Percentiles rank a stretch among this genome's conserved stretches.
phyloP scores from a whole-genome alignment of 768 basidiomycete species.

The Pleurotus tuoliensis region DNA sequence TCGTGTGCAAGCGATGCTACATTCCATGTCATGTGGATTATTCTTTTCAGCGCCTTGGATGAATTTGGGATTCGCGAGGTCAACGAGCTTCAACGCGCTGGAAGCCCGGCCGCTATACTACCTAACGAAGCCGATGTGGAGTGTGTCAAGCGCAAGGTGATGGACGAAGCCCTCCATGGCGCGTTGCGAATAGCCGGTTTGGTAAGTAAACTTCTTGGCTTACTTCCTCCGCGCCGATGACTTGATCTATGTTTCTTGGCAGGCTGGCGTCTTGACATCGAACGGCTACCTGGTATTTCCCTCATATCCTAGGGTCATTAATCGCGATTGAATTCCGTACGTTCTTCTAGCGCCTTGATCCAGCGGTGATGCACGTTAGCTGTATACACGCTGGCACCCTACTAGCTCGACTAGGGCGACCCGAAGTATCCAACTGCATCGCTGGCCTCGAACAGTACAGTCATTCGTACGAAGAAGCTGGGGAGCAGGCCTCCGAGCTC shows the following conservation, averaged over 20 bases:
- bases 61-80: slow-evolving; percentile 81
- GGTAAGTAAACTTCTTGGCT: slow-evolving; percentile 35
- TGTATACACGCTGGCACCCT: slow-evolving; percentile 81
- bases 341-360: slow-evolving; percentile 61
- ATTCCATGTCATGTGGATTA: slow-evolving; percentile 91
- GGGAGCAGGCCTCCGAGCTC: slow-evolving; percentile 73
- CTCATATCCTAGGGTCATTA: not conserved
- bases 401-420: slow-evolving; percentile 77
- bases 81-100: slow-evolving; percentile 41
- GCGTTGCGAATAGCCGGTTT: slow-evolving; percentile 88
- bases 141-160: slow-evolving; percentile 61
- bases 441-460: slow-evolving; percentile 86
- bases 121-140: slow-evolving; percentile 52
- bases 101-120: slow-evolving; percentile 27
- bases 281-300: slow-evolving; percentile 76
- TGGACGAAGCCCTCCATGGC: slow-evolving; percentile 80
- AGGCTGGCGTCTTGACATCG: slow-evolving; percentile 80
- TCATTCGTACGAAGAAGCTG: slow-evolving; percentile 82
- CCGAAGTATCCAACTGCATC: slow-evolving; percentile 81
- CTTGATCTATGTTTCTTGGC: not conserved
- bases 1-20: slow-evolving; percentile 82
- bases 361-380: slow-evolving; percentile 86
- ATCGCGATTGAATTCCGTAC: not conserved
- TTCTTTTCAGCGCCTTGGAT: slow-evolving; percentile 75
- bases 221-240: not conserved